phyloP scores from a whole-genome alignment of 257 asterid genomes.

The Nemophila menziesii region DNA sequence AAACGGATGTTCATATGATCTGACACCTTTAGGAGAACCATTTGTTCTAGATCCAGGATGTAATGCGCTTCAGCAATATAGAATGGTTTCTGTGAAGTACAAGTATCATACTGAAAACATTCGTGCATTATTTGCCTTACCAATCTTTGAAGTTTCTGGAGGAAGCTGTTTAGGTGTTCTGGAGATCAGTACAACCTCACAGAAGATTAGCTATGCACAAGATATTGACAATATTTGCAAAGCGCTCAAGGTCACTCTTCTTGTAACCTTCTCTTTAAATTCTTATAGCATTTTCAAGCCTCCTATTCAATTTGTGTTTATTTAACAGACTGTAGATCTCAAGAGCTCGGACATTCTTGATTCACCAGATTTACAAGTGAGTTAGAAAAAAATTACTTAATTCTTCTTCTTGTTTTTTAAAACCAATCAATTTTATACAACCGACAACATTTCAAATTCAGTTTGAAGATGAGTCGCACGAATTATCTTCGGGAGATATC shows the following conservation, averaged over 20 bases:
- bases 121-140: conserved; percentile 15
- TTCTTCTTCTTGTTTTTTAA: too few relatives aligned
- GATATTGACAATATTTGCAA: conserved; percentile 16
- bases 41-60: conserved; percentile 9
- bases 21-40: conserved; percentile 16
- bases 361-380: neutral
- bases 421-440: too few relatives aligned
- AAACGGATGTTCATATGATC: conserved; percentile 5
- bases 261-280: neutral
- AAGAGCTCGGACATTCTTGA: neutral
- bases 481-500: too few relatives aligned
- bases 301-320: neutral
- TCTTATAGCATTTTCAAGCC: conserved; percentile 1
- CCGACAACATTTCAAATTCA: too few relatives aligned
- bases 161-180: conserved; percentile 18
- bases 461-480: too few relatives aligned
- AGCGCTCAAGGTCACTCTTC: conserved; percentile 16
- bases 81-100: conserved; percentile 13
- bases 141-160: conserved; percentile 14
- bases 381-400: neutral
- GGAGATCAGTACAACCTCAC: conserved; percentile 15
- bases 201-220: conserved; percentile 17
- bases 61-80: conserved; percentile 16
- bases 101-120: conserved; percentile 12
- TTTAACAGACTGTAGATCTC: neutral